Conservation (phyloP, 768 basidiomycete species). For the Tylopilus rubrobrunneus region DNA sequence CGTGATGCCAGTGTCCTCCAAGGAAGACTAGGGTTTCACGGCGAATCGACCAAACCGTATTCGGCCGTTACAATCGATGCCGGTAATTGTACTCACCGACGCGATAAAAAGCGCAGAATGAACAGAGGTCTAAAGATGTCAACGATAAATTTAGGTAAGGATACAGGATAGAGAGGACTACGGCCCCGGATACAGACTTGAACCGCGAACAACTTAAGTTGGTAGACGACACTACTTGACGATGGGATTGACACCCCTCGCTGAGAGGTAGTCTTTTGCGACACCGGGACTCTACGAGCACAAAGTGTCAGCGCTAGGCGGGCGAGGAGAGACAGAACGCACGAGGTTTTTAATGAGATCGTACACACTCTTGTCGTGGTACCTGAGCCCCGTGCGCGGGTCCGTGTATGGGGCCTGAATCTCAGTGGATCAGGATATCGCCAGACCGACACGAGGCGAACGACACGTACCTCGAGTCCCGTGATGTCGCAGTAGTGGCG, state of each 20-base stretch:
- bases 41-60: no score
- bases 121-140: neutral
- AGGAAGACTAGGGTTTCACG: no score
- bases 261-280: constrained; percentile 74
- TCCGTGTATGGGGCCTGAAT: constrained; percentile 74
- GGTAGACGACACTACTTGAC: constrained; percentile 33
- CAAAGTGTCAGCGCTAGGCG: neutral
- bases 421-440: neutral
- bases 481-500: constrained; percentile 84
- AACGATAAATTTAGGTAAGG: neutral
- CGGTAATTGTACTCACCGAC: neutral
- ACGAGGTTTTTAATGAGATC: constrained; percentile 76
- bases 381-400: constrained; percentile 73
- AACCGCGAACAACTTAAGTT: neutral
- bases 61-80: neutral
- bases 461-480: constrained; percentile 58
- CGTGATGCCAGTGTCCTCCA: no score
- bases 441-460: neutral
- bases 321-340: constrained; percentile 7
- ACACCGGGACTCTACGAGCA: constrained; percentile 49
- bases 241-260: constrained; percentile 46
- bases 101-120: neutral
- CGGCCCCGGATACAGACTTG: neutral
- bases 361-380: constrained; percentile 85
- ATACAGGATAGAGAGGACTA: neutral